Evolutionary conservation across 2,329 filamentous ascomycete genomes (phyloP), one percentile per base, ranked within the genome.

Genomic region (Sarocladium brachiariae): DNA sequence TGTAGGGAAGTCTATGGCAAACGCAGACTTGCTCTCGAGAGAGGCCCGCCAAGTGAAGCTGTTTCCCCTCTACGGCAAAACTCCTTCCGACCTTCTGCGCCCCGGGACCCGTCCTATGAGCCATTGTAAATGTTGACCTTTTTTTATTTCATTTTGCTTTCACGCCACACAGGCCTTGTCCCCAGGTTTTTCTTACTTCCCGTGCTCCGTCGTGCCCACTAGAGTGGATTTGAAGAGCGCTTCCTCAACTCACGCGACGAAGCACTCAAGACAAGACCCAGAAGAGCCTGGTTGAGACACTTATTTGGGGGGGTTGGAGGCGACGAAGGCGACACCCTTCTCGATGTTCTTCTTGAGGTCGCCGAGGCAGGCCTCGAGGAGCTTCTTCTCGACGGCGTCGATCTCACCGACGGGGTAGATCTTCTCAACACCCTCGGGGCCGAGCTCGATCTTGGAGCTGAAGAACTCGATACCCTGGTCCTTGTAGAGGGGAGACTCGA

Each of bases 381-480:
- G 84, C 74, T 85, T 84, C 83, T 95, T 76, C 86, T 99, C 93
- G 71, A 83, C 76, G 63, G 83, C 81, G 66, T 89, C 88, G 67
- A 97, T 67, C 73, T 87, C 78, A 72, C 93, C 93, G 62, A 99
- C 75, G 63, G 87, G 84, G 70, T 86, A 80, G 71, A 97, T 92
- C 83, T 95, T 87, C 81, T 93, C 84, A 59, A 95, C 92, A 78
- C 93, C 93, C 70, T 92, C 86, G 70, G 91, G 90, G 76, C 93
- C 93, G 65, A 99, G 88, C 80, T 96, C 89, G 67, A 99, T 88
- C 72, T 83, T 86, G 75, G 87, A 91, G 68, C 89, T 86, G 78
- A 99, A 99, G 87, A 95, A 99, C 54, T 95, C 87, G 65, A 95
- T 82, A 66, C 92, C 93, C 78, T 95, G 87, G 77, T 96, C 90